Percentiles rank a stretch among this genome's conserved stretches.
phyloP scores from a whole-genome alignment of 2,329 filamentous ascomycete genomes.

The Fusarium brachygibbosum region DNA sequence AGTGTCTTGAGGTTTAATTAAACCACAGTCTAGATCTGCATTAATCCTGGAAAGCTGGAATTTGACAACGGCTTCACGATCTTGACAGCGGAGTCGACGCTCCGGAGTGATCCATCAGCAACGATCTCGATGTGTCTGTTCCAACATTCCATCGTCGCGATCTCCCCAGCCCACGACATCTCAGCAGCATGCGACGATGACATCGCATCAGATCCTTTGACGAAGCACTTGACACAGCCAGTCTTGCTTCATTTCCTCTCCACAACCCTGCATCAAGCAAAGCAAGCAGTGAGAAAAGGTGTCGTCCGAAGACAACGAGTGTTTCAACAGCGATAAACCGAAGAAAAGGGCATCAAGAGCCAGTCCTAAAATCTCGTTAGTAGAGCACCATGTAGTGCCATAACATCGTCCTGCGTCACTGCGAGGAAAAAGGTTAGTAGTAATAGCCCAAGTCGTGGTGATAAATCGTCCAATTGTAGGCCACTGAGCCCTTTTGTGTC shows the following conservation, averaged over 20 bases:
- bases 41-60: too few relatives aligned
- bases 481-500: slow-evolving; percentile 41
- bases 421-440: slow-evolving; percentile 48
- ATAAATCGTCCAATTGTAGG: slow-evolving; percentile 46
- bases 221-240: not conserved
- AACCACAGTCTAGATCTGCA: not conserved
- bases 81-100: too few relatives aligned
- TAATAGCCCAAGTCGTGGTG: slow-evolving; percentile 13
- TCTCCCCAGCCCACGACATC: too few relatives aligned
- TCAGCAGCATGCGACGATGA: too few relatives aligned
- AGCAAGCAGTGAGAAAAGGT: slow-evolving; percentile 66
- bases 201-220: not conserved
- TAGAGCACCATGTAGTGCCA: slow-evolving; percentile 3
- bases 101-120: too few relatives aligned
- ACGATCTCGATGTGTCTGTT: too few relatives aligned
- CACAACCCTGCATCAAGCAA: slow-evolving; percentile 62
- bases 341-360: slow-evolving; percentile 27
- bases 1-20: not conserved
- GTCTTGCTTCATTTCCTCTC: slow-evolving; percentile 58
- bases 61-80: too few relatives aligned
- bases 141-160: too few relatives aligned
- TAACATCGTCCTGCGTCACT: slow-evolving; percentile 48
- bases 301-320: slow-evolving; percentile 42
- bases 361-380: slow-evolving; percentile 13
- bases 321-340: slow-evolving; percentile 38